These are phyloP conservation scores for Monosiga brevicollis DNA, from an alignment of 78 protist genomes.

Conservation along the genomic window DNA sequence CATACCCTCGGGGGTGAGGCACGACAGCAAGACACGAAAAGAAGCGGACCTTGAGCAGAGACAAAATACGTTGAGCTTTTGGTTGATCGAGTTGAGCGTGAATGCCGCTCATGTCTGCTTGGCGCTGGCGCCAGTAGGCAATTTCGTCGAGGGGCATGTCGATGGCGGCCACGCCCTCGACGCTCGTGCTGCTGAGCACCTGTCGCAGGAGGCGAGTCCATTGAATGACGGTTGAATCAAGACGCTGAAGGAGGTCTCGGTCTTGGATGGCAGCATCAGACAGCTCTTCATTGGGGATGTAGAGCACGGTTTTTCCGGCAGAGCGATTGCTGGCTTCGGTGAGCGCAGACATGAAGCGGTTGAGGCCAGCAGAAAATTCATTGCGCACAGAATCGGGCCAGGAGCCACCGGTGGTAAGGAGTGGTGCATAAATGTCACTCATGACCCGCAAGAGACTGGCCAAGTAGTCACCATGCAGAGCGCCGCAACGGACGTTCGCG, in stretches of 20 bases:
- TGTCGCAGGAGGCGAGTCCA: slow-evolving; percentile 81
- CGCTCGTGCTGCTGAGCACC: slow-evolving; percentile 35
- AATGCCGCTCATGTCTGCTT: slow-evolving; percentile 45
- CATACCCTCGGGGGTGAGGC: background rate
- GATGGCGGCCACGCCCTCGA: slow-evolving; percentile 1
- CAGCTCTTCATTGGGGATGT: slow-evolving; percentile 58
- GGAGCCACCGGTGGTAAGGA: background rate
- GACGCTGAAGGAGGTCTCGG: slow-evolving; percentile 48
- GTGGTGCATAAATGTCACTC: background rate
- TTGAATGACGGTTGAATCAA: slow-evolving; percentile 60
- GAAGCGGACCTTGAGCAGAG: slow-evolving; percentile 25
- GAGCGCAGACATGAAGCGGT: slow-evolving; percentile 68
- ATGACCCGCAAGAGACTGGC: slow-evolving; percentile 1
- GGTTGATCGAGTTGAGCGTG: slow-evolving; percentile 46
- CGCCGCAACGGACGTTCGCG: background rate
- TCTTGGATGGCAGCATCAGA: background rate
- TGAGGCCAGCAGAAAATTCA: slow-evolving; percentile 49
- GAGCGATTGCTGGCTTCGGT: slow-evolving; percentile 53
- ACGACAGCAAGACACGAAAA: background rate
- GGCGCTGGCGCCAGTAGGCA: slow-evolving; percentile 52
- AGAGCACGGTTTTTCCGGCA: slow-evolving; percentile 59
- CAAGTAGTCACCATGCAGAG: background rate
- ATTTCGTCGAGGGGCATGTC: slow-evolving; percentile 64
- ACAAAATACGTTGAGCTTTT: slow-evolving; percentile 31
- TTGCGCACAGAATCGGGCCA: slow-evolving; percentile 22